Base-by-base conservation (phyloP, 2,329 filamentous ascomycete genomes). In the Pestalotiopsis sp. region DNA sequence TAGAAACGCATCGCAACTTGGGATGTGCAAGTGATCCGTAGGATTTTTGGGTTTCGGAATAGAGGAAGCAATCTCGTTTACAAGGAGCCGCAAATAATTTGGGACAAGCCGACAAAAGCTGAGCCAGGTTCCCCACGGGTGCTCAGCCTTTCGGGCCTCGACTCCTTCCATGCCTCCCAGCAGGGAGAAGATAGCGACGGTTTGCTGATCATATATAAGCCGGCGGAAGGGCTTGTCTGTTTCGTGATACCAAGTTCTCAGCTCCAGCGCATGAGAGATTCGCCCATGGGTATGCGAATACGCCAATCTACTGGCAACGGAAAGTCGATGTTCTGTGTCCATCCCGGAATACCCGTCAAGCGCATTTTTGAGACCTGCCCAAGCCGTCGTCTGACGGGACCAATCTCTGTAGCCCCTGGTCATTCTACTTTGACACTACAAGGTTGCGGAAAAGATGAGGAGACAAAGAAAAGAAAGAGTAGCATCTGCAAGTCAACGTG, bases 291-390 rank as follows among this genome's bases (percentile, higher is more conserved):
- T 56, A 17, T n/a, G 49, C 39, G 49, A 38, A 57, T 13, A 31
- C 27, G 17, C 31, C 39, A 66, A 66, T 66, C 49, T 66, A 57
- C 45, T 66, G 63, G 45, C 63, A 57, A 66, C 63, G 27, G 20
- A 66, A 62, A 14, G 17, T n/a, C 25, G 63, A 66, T 23, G 25
- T 38, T 27, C 63, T 11, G 61, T n/a, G 17, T 62, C 63, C 41
- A 27, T 65, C 49, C 14, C 62, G 38, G 62, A 39, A 31, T 27
- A 31, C 25, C 38, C 61, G 36, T 25, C 31, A 63, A 41, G 4
- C 9, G 17, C n/a, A 59, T 59, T 59, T 39, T 39, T 20, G 31
- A 27, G 31, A 62, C 31, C 45, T 52, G 17, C 17, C 45, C 45
- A n/a, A 52, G 45, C 45, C 45, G 45, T 52, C n/a, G 45, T n/a